Evolutionary conservation across 208 protist species (phyloP).

Genomic region (Crithidia brevicula): DNA sequence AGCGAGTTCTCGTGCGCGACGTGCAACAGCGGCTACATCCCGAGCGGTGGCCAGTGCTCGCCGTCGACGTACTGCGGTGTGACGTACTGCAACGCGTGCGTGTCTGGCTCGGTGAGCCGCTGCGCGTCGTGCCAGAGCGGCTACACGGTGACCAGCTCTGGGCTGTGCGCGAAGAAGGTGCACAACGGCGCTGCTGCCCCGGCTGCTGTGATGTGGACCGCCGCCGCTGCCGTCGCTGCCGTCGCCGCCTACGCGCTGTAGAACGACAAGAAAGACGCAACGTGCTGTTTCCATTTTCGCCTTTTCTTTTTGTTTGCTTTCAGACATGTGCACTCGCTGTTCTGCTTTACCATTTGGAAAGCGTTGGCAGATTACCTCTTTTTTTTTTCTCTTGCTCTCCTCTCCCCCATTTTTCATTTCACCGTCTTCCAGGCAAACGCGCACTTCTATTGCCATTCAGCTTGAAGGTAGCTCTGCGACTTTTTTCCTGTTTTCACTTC

Average conservation of each 20-base stretch:
- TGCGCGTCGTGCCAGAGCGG: constrained; percentile 10
- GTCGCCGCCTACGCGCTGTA: constrained; percentile 3
- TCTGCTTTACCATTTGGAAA: background rate
- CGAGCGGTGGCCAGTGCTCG: constrained; percentile 2
- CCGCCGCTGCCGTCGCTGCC: constrained; percentile 1
- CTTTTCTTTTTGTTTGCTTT: background rate
- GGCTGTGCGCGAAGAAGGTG: background rate
- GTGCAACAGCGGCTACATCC: constrained; percentile 7
- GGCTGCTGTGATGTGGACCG: constrained; percentile 9
- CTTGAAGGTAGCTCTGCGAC: too few species aligned
- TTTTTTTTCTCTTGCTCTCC: too few species aligned
- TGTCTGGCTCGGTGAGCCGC: background rate
- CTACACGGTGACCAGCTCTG: constrained; percentile 1
- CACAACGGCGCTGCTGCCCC: constrained; percentile 11
- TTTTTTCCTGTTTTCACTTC: too few species aligned
- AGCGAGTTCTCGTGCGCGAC: constrained; percentile 2
- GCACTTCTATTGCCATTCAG: too few species aligned
- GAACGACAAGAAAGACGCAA: too few species aligned
- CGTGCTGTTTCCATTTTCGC: background rate
- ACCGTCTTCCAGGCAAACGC: too few species aligned
- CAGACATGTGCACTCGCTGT: background rate
- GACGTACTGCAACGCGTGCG: constrained; percentile 15
- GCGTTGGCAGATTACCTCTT: too few species aligned
- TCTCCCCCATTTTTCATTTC: too few species aligned
- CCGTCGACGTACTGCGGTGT: constrained; percentile 21